phyloP scores from a whole-genome alignment of 179 eudicot species.

The Dionaea muscipula region DNA sequence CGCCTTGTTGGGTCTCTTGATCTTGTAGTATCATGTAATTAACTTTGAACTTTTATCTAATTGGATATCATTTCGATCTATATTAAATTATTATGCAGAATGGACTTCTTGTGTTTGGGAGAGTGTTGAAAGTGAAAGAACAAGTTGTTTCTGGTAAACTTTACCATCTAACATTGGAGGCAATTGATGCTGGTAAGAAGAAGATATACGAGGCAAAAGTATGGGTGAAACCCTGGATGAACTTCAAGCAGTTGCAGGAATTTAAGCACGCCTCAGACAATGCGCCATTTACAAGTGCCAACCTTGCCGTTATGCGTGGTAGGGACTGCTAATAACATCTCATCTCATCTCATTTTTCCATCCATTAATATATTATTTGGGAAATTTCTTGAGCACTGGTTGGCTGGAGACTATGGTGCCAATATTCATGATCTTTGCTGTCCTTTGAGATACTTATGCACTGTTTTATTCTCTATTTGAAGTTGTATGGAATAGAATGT shows the following conservation, averaged over 20 bases:
- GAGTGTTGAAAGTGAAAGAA: constrained; percentile 11
- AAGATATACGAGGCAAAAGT: constrained; percentile 14
- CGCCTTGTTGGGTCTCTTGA: neutral
- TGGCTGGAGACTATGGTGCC: no score
- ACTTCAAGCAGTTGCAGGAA: constrained; percentile 16
- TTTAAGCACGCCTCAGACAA: constrained; percentile 1
- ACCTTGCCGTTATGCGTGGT: constrained; percentile 11
- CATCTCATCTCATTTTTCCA: no score
- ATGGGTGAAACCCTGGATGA: constrained; percentile 19
- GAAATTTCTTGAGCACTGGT: no score
- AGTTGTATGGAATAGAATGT: no score
- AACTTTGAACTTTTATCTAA: neutral
- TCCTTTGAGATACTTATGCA: no score
- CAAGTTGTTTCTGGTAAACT: constrained; percentile 14
- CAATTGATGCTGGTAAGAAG: constrained; percentile 13
- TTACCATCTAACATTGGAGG: constrained; percentile 16
- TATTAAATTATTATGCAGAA: constrained; percentile 7
- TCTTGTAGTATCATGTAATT: neutral
- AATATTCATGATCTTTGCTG: no score
- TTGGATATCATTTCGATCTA: neutral
- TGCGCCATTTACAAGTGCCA: constrained; percentile 5
- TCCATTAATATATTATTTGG: no score
- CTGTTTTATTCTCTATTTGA: no score
- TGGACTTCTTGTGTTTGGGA: constrained; percentile 6
- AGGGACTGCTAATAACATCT: neutral